Percentiles rank a stretch among this genome's conserved stretches.
Conservation (phyloP, 2,329 filamentous ascomycete species). For the Lachnellula hyalina region DNA sequence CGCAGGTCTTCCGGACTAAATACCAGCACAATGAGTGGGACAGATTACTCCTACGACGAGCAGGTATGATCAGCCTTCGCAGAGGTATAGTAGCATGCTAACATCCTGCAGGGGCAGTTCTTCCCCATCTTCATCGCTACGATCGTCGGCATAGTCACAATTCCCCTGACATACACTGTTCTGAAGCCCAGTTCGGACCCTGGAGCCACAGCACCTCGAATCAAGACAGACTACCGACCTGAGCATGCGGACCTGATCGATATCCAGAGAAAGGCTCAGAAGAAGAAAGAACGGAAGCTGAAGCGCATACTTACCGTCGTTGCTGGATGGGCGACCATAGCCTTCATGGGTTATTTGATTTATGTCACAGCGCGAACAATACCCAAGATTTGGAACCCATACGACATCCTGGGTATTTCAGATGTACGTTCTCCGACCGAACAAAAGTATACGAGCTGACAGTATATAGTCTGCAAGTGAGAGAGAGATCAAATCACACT, state of each 20-base stretch:
- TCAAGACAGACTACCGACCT: constrained; percentile 75
- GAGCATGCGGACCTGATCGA: constrained; percentile 81
- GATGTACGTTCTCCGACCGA: constrained; percentile 49
- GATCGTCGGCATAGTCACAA: constrained; percentile 76
- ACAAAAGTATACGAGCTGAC: constrained; percentile 18
- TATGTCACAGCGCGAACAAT: constrained; percentile 65
- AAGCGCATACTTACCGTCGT: constrained; percentile 76
- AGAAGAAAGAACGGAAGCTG: constrained; percentile 81
- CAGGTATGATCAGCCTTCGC: constrained; percentile 47
- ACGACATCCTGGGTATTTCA: constrained; percentile 84
- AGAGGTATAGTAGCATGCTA: constrained; percentile 7
- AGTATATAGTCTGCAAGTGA: constrained; percentile 65
- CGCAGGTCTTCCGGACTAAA: constrained; percentile 22
- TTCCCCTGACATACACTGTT: constrained; percentile 85
- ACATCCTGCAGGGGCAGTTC: constrained; percentile 69
- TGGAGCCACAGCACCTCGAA: constrained; percentile 74
- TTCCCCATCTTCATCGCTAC: constrained; percentile 99
- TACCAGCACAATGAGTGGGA: constrained; percentile 31
- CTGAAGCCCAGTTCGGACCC: constrained; percentile 72
- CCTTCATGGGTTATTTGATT: constrained; percentile 89
- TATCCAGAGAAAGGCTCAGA: constrained; percentile 75
- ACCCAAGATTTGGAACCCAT: constrained; percentile 90
- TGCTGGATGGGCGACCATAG: constrained; percentile 77
- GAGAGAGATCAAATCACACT: constrained; percentile 87
- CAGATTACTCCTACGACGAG: constrained; percentile 98